A percentile compares a stretch with the other conserved stretches of the same genome.
These are phyloP conservation scores for Lipomyces kockii DNA, from an alignment of 805 yeast species.

Conservation along the genomic window DNA sequence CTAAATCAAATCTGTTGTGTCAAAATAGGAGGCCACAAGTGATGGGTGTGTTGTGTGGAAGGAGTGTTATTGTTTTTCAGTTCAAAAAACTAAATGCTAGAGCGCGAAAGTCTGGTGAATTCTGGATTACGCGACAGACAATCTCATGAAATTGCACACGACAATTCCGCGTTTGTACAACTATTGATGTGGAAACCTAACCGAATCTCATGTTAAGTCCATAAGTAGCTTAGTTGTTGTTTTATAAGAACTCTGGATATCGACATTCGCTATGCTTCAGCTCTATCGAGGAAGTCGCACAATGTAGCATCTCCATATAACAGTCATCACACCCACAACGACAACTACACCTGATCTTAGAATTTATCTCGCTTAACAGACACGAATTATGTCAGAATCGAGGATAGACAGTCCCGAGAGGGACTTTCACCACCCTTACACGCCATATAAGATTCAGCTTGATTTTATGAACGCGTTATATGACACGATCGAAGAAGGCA, in stretches of 20 bases:
- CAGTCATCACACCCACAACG: not conserved
- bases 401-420: conserved; percentile 85
- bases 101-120: not conserved
- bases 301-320: not conserved
- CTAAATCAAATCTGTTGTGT: not conserved
- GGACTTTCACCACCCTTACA: conserved; percentile 75
- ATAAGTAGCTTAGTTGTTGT: not conserved
- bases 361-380: not conserved
- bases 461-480: conserved; percentile 79
- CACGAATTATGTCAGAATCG: conserved; percentile 42
- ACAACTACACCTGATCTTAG: not conserved
- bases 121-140: not conserved
- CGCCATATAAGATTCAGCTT: conserved; percentile 78
- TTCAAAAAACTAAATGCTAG: not conserved
- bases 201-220: not conserved
- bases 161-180: not conserved
- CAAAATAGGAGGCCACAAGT: not conserved
- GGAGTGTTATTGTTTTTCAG: not conserved
- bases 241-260: not conserved
- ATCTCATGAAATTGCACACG: not conserved
- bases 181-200: not conserved
- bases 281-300: not conserved
- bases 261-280: not conserved
- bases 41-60: not conserved
- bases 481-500: conserved; percentile 58